Percentiles rank a stretch among this genome's conserved stretches.
These are phyloP conservation scores for Apiospora aurea DNA, from an alignment of 2,329 filamentous ascomycete genomes.

Conservation along the genomic window DNA sequence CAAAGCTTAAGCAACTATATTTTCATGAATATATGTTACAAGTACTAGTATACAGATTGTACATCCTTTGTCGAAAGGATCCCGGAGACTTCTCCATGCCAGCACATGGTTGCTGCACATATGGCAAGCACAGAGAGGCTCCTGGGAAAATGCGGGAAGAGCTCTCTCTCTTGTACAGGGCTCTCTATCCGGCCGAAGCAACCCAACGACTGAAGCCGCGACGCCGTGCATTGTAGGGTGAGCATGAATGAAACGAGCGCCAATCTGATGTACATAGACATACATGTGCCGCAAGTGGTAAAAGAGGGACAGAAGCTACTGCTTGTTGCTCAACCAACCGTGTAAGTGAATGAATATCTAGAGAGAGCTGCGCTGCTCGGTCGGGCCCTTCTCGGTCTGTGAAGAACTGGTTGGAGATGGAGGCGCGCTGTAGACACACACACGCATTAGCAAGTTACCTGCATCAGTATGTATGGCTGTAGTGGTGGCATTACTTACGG, in stretches of 20 bases:
- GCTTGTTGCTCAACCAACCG: neutral
- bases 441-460: neutral
- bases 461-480: neutral
- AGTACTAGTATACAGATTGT: neutral
- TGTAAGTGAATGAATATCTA: neutral
- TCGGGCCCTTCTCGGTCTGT: neutral
- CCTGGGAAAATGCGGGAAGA: neutral
- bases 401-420: neutral
- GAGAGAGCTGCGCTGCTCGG: neutral
- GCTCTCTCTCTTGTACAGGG: neutral
- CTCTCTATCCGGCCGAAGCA: neutral
- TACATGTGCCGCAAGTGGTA: neutral
- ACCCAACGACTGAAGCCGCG: neutral
- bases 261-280: neutral
- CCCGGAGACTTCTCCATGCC: neutral
- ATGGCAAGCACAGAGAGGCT: neutral
- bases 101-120: neutral
- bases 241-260: neutral
- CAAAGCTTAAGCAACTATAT: neutral
- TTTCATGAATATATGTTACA: neutral
- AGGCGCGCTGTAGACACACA: neutral
- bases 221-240: neutral
- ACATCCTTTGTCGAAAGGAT: neutral
- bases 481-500: neutral
- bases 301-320: neutral